Base-by-base conservation (phyloP, 202 grass and related monocot genomes). In the Tripidium arundinaceum region DNA sequence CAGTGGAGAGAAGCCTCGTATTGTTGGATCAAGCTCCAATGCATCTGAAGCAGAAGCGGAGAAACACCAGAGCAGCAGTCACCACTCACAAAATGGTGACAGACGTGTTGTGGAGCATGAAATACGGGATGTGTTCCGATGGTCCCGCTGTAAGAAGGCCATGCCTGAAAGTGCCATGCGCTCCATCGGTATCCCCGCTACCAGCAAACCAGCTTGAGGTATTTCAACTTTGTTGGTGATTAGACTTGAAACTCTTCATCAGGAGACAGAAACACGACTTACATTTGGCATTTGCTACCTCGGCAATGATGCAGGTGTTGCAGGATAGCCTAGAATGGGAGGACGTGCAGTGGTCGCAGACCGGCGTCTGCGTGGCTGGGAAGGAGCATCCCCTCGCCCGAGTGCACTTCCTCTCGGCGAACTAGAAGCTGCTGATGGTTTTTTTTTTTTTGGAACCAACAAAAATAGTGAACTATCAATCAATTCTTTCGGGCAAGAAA, bases 251-350 rank as follows among this genome's bases (percentile, higher is more conserved):
- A 7, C 52, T 57, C 18, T 2, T 21, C 0, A 1, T 6, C 0
- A 37, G 52, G 9, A 57, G 52, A 10, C n/a, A 57, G 3, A 8
- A 57, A 57, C n/a, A 22, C 1, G 2, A 57, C n/a, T 22, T 21
- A 22, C n/a, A 55, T 55, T 15, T 55, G 50, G 6, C 50, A 55
- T 5, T 55, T 55, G 7, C 19, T 49, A 49, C 46, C 46, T 49
- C 5, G 52, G 8, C n/a, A 57, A 57, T 57, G 19, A 57, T 57
- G n/a, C 52, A 98, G 96, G 86, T 95, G 31, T 72, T 98, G 79
- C 86, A 90, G 24, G 96, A 95, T 59, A 92, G 91, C 66, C 80
- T 95, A 55, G 96, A 98, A 36, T 98, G 96, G 96, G 96, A 98
- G 81, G 96, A 98, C 5, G 88, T 98, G 59, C 96, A 91, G 77